Evolutionary conservation across 805 yeast species (phyloP).

Genomic region (Zygosaccharomyces gambellarensis): DNA sequence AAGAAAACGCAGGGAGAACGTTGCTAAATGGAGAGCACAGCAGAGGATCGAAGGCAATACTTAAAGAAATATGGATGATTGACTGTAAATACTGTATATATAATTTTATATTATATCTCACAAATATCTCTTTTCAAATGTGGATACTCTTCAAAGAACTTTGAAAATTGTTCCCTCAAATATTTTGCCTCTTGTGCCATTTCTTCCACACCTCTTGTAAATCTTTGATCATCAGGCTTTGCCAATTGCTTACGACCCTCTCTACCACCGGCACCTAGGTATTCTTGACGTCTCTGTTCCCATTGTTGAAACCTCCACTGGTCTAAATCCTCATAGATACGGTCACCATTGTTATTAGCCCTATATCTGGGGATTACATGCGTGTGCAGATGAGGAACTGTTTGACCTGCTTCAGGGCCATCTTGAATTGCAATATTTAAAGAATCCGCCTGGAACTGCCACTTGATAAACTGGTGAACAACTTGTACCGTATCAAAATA

Average conservation of each 20-base stretch:
- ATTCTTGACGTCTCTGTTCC: conserved; percentile 30
- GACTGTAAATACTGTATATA: background rate
- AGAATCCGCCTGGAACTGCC: conserved; percentile 71
- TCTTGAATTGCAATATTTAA: conserved; percentile 92
- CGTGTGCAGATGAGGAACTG: conserved; percentile 92
- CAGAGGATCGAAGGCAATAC: conserved; percentile 37
- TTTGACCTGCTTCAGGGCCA: conserved; percentile 93
- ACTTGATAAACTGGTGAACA: conserved; percentile 62
- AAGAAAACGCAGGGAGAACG: conserved; percentile 62
- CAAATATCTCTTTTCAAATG: conserved; percentile 4
- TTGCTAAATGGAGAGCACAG: conserved; percentile 56
- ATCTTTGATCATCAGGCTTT: conserved; percentile 50
- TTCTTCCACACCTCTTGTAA: conserved; percentile 51
- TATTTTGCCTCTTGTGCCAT: conserved; percentile 70
- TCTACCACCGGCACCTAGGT: conserved; percentile 23
- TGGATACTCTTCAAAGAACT: conserved; percentile 15
- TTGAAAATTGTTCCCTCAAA: conserved; percentile 40
- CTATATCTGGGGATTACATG: conserved; percentile 84
- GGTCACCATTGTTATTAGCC: conserved; percentile 59
- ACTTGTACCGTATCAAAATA: conserved; percentile 71
- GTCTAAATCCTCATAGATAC: conserved; percentile 64
- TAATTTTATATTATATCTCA: conserved; percentile 2
- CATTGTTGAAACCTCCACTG: conserved; percentile 45
- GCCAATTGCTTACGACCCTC: conserved; percentile 27
- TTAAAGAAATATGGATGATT: conserved; percentile 4